A percentile compares a stretch with the other conserved stretches of the same genome.
Evolutionary conservation across 371 early-diverging fungal species (phyloP).

Genomic region (Lichtheimia ramosa): DNA sequence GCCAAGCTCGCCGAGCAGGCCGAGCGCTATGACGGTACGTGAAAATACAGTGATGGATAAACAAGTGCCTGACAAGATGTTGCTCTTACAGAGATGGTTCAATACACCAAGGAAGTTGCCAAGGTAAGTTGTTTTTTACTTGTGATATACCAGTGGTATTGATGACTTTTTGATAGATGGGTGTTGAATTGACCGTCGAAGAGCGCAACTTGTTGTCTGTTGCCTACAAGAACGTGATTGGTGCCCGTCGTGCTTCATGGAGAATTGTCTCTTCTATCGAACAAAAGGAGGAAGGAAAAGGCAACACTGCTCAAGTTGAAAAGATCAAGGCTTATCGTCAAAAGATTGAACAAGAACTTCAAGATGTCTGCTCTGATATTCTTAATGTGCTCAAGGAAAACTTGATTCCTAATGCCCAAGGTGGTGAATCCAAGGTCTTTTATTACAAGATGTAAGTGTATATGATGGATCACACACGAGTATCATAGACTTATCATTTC

Average conservation of each 20-base stretch:
- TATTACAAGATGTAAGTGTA: slow-evolving; percentile 95
- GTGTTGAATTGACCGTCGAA: slow-evolving; percentile 88
- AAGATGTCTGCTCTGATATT: slow-evolving; percentile 95
- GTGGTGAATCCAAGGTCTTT: slow-evolving; percentile 97
- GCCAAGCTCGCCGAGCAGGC: slow-evolving; percentile 99
- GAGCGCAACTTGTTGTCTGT: slow-evolving; percentile 99
- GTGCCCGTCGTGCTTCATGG: slow-evolving; percentile 99
- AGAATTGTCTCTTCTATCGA: slow-evolving; percentile 98
- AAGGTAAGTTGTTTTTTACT: slow-evolving; percentile 45
- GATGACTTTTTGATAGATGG: slow-evolving; percentile 24
- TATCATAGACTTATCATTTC: too few species aligned
- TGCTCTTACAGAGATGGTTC: slow-evolving; percentile 84
- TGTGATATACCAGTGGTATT: too few species aligned
- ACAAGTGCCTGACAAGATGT: not conserved
- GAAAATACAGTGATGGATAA: not conserved
- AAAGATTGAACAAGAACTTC: slow-evolving; percentile 94
- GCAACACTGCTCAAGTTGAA: slow-evolving; percentile 78
- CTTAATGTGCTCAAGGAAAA: slow-evolving; percentile 89
- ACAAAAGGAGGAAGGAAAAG: slow-evolving; percentile 96
- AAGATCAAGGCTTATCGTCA: slow-evolving; percentile 92
- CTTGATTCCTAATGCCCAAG: slow-evolving; percentile 84
- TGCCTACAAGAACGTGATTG: slow-evolving; percentile 99
- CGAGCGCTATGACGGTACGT: slow-evolving; percentile 92
- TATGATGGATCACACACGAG: not conserved
- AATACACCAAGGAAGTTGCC: slow-evolving; percentile 89